Evolutionary conservation across 768 basidiomycete species (phyloP).

Genomic region (Artomyces pyxidatus): DNA sequence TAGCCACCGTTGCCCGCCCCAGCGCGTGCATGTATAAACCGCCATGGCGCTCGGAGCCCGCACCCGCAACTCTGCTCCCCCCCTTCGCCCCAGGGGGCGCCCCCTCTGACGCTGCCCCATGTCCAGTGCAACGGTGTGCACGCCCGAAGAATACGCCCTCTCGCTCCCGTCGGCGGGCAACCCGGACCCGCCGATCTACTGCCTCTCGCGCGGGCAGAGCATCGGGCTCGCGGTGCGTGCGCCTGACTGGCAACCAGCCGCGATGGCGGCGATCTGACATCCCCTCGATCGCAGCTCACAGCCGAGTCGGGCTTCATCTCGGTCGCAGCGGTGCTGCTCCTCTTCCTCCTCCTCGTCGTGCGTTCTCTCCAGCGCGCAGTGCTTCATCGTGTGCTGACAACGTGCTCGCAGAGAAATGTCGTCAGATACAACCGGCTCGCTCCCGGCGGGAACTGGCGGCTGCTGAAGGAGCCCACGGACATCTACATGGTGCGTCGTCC

Average conservation of each 20-base stretch:
- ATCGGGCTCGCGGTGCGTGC: conserved; percentile 26
- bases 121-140: background rate
- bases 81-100: no score
- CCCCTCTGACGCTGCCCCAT: no score
- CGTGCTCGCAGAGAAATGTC: background rate
- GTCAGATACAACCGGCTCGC: background rate
- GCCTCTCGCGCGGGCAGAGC: conserved; percentile 26
- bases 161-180: background rate
- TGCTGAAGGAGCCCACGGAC: conserved; percentile 32
- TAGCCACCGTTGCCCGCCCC: no score
- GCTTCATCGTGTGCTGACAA: no score
- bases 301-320: conserved; percentile 22
- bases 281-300: conserved; percentile 19
- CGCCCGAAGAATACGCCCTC: background rate
- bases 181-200: conserved; percentile 5
- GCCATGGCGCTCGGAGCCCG: no score
- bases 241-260: background rate
- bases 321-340: background rate
- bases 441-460: background rate
- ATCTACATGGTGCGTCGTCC: conserved; percentile 28
- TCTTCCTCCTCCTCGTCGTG: background rate
- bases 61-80: no score
- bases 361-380: background rate
- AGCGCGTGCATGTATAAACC: no score
- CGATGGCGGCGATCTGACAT: background rate